Base-by-base conservation (phyloP, 1,139 yeast species). In the Saccharomyces hybrid region DNA sequence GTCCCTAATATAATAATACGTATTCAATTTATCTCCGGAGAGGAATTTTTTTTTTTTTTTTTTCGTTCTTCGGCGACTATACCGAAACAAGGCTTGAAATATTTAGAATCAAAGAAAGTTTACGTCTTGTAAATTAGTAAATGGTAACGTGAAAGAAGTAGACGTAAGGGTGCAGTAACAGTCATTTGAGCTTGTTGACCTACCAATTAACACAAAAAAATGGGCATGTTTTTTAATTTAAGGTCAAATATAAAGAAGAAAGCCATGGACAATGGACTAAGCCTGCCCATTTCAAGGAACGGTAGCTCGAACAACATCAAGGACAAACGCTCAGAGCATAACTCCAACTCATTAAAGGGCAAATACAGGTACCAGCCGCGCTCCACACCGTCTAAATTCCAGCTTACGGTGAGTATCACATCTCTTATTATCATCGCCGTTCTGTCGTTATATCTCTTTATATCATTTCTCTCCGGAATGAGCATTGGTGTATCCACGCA, bases 211-310 rank as follows among this genome's bases (percentile, higher is more conserved):
- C 19, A 38, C 44, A 16, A 6, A 19, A 9, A 9, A 16, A 38
- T 38, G 44, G 44, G 44, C 44, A 16, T 38, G 44, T 38, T 38
- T 38, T n/a, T 16, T 11, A 38, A 38, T 38, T 11, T 38, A 38
- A 38, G 44, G 44, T 38, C 44, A 7, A 38, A 3, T 38, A 38
- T 11, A 38, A 38, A 38, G 13, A 13, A 38, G 19, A 38, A 38
- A 16, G n/a, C 44, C 44, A 16, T 16, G 44, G 44, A 38, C 44
- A 38, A 38, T 38, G 44, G 44, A 38, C 44, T 38, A 38, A 19
- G 44, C 44, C 11, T 38, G 44, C 44, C 44, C 44, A 38, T 38
- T 38, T 38, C 44, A 38, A 38, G 44, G 13, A 38, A 38, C 44
- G 44, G 44, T 38, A 38, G 44, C 44, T 38, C 44, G 44, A 38